Evolutionary conservation across 2,329 filamentous ascomycete species (phyloP), one percentile per base, ranked within the genome.

Genomic region (Penicillium olsonii): DNA sequence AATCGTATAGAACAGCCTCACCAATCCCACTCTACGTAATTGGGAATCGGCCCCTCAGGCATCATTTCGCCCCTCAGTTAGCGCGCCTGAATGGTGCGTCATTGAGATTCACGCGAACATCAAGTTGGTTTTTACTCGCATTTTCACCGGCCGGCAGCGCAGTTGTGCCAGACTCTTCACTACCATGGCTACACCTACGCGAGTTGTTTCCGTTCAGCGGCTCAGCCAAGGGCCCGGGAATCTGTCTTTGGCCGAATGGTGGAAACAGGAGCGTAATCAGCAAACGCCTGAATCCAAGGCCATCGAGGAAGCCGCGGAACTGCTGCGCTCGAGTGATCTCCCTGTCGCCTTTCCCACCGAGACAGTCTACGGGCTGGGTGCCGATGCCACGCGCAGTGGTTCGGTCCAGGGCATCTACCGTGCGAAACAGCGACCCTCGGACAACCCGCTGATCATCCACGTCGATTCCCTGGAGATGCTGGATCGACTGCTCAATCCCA

Each of bases 331-430:
- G 15, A 84, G 80, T 43, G 80, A 89, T 65, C 80, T 81, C 3
- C 94, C 94, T 4, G 90, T 99, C 40, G 94, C 90, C 1, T 99
- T 99, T 67, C 94, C 94, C 0, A 99, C 94, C 0, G 94, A 99
- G 74, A 99, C 94, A 0, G 94, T 99, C 0, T 99, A 99, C 68
- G 94, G 94, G 0, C 80, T 99, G 7, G 94, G 91, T n/a, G 94
- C 94, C 12, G 94, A 97, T 74, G 94, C 94, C 10, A 97, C 92
- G 20, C 83, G 90, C 61, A 90, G 86, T 63, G 78, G 76, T 19
- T 88, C 92, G 2, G 92, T 97, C 6, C 84, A 81, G 64, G 92
- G 91, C n/a, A 99, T 99, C 59, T 99, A 94, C 70, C 79, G 83
- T 18, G 91, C 90, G 44, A 99, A 99, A 74, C 88, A 90, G 48